Conservation (phyloP, 1,139 yeast species). For the Casaregolazyma lundiana region DNA sequence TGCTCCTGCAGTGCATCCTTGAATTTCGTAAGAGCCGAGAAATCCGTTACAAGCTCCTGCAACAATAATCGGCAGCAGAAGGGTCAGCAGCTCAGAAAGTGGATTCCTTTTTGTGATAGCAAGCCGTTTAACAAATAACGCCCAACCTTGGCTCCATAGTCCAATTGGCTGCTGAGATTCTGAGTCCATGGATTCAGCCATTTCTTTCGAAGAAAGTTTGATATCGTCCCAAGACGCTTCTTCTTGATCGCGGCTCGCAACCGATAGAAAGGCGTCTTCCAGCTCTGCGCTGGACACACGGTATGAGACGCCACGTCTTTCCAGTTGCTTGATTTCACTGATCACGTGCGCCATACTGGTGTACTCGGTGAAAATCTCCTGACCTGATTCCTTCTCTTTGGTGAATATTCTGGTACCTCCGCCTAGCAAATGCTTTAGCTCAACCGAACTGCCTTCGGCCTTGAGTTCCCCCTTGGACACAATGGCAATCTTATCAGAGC, state of each 20-base stretch:
- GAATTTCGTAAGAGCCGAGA: constrained; percentile 23
- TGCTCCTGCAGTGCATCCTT: constrained; percentile 23
- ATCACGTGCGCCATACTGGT: constrained; percentile 22
- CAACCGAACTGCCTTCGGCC: constrained; percentile 33
- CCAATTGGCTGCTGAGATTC: constrained; percentile 21
- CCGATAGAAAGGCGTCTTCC: constrained; percentile 34
- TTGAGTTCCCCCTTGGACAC: constrained; percentile 32
- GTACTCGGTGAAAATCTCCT: constrained; percentile 23
- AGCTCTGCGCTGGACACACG: constrained; percentile 33
- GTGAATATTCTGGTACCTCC: constrained; percentile 31
- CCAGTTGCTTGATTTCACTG: constrained; percentile 19
- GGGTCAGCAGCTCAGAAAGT: constrained; percentile 27
- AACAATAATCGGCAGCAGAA: constrained; percentile 31
- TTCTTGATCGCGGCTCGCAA: constrained; percentile 33
- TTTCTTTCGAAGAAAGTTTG: constrained; percentile 4
- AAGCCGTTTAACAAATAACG: constrained; percentile 32
- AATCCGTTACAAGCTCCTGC: constrained; percentile 30
- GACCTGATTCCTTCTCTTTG: constrained; percentile 25
- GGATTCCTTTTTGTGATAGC: constrained; percentile 30
- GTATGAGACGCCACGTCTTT: constrained; percentile 22
- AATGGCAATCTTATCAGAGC: constrained; percentile 35
- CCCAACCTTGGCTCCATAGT: constrained; percentile 24
- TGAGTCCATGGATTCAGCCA: constrained; percentile 16
- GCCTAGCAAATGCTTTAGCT: constrained; percentile 32
- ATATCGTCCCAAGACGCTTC: constrained; percentile 19